Base-by-base conservation (phyloP, 345 rosid genomes). In the Acer yangbiense region DNA sequence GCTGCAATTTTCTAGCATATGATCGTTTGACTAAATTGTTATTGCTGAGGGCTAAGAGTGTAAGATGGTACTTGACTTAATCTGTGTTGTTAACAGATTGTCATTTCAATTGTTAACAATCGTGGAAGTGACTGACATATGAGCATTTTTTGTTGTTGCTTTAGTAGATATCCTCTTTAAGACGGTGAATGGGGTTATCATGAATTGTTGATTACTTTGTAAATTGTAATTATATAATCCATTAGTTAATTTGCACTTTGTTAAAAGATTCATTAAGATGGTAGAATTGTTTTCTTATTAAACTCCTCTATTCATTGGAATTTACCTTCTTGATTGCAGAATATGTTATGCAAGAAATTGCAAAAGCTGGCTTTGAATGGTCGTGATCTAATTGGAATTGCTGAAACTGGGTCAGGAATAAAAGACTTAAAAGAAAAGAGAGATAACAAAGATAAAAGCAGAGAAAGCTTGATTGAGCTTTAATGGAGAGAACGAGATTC, bases 321-420 rank as follows among this genome's bases (percentile, higher is more conserved):
- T 77, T 67, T 57, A 11, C 66, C 70, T 75, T 17, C 71, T 78
- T 74, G 32, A 10, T 65, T 80, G 14, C 89, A 94, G 99, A 97
- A 23, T 94, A 97, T 89, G 99, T 97, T 39, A 50, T 97, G 90
- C 93, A 97, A 87, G 99, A 97, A 88, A 79, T 97, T 75, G 78
- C 85, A 55, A 97, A 91, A 88, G 94, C 99, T 73, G 99, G 99
- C 66, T 39, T 87, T 94, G 81, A 93, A 84, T 79, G 99, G 99
- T 9, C 97, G 99, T 75, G 99, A 94, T 83, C 97, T 91, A 43
- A 88, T 94, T 46, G 99, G 99, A 76, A 94, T 94, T 83, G 99
- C 98, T 64, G 99, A 94, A 88, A 96, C 99, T 14, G 99, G 99
- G 10, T 94, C 98, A 9, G 99, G 25, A n/a, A n/a, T 27, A 27